Base-by-base conservation (phyloP, 345 rosid genomes). In the Cardamine chenopodiifolia region DNA sequence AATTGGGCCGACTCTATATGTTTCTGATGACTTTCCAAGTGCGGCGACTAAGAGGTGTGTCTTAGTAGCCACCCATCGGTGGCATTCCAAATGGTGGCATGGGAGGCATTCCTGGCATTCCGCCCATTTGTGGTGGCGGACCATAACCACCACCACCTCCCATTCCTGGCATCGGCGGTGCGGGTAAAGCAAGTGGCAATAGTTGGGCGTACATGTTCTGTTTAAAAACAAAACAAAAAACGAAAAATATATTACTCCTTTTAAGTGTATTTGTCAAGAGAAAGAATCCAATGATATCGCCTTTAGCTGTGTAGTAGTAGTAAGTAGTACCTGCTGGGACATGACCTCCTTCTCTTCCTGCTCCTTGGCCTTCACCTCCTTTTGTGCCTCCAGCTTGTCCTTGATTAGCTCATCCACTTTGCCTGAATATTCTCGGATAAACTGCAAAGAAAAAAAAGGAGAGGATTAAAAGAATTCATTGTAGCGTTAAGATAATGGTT, bases 131-230 rank as follows among this genome's bases (percentile, higher is more conserved):
- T 48, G 85, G 85, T 47, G 72, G 81, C 23, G 66, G 80, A 59
- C 79, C 82, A 59, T 71, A 71, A 5, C 68, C 78, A 26, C 78
- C 52, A 25, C 62, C 74, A 54, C 85, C 84, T 37, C 84, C 87
- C 96, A 89, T 91, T 8, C 96, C 96, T 1, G 96, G 94, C 89
- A 90, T 85, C 2, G 96, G 95, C 1, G 98, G 98, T 34, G 98
- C 95, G 28, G 98, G 98, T 80, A 90, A 80, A 48, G 95, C 93
- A 28, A 85, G 91, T 29, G 98, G 98, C 74, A 92, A 76, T 73
- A 92, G 77, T 64, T 92, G 98, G 5, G 98, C 96, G 71, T 92
- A 90, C 98, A 92, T 92, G 73, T 90, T 90, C 98, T 92, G 88
- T 60, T 78, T n/a, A n/a, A 35, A 2, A 55, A 18, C 66, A 22